These are phyloP conservation scores for Cyberlindnera mississippiensis DNA, from an alignment of 805 yeast species.

Conservation along the genomic window DNA sequence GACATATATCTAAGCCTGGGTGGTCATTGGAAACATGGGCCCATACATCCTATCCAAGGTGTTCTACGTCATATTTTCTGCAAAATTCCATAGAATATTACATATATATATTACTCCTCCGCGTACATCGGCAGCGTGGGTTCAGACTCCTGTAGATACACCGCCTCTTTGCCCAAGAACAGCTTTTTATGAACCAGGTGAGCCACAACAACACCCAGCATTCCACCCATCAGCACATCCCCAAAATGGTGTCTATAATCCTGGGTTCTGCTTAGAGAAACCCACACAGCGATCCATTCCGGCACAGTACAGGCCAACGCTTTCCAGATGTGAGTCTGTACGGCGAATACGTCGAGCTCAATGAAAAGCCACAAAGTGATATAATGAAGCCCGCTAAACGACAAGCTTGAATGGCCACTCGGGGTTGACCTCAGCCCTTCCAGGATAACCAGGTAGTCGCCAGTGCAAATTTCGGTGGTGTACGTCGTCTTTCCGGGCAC, in stretches of 20 bases:
- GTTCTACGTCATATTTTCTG: no score
- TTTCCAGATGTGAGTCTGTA: constrained; percentile 48
- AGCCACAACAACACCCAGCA: constrained; percentile 46
- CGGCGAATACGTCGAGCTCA: constrained; percentile 27
- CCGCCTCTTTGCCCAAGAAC: constrained; percentile 20
- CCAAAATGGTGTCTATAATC: constrained; percentile 91
- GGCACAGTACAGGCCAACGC: constrained; percentile 48
- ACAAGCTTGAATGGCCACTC: constrained; percentile 69
- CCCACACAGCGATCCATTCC: constrained; percentile 61
- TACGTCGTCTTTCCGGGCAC: constrained; percentile 16
- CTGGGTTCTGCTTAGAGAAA: constrained; percentile 81
- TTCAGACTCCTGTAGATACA: constrained; percentile 14
- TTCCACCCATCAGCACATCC: constrained; percentile 74
- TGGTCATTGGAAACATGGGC: no score
- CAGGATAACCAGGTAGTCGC: constrained; percentile 35
- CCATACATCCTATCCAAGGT: no score
- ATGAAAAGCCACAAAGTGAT: constrained; percentile 53
- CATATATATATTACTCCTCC: constrained; percentile 2
- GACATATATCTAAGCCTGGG: no score
- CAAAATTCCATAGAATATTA: no score
- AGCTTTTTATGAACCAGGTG: constrained; percentile 17
- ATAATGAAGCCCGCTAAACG: constrained; percentile 64
- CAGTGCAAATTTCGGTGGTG: constrained; percentile 52
- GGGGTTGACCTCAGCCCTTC: constrained; percentile 83
- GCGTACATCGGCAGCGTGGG: constrained; percentile 14